Base-by-base conservation (phyloP, 768 basidiomycete genomes). In the Botryobasidium botryosum region DNA sequence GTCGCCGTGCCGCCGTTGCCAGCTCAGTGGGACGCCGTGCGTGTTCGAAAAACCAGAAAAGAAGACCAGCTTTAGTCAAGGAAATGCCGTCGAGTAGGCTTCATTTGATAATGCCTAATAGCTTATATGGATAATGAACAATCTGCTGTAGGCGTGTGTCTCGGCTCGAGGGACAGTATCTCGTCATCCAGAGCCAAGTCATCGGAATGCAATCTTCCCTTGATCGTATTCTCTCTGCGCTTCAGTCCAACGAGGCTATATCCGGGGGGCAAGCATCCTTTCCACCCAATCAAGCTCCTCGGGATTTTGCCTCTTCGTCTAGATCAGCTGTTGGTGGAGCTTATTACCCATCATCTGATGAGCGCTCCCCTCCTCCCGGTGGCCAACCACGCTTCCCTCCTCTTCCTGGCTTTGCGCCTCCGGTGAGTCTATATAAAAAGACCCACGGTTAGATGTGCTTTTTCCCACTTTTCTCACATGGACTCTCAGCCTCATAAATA, bases 111-210 rank as follows among this genome's bases (percentile, higher is more conserved):
- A 17, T n/a, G 29, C 21, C 35, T n/a, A n/a, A 36, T 26, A 25
- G 13, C 18, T 17, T n/a, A 21, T 45, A 6, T 45, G 38, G 24
- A 18, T 39, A 15, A 23, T 23, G n/a, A 13, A 18, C 18, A 20
- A 35, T 29, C 39, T 27, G n/a, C 17, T 27, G 24, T 47, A 86
- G 85, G 57, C 79, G 84, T 49, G 68, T 86, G 31, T 79, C 81
- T 43, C 75, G 82, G 45, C 74, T 88, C 50, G 85, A 87, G 60
- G 79, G 80, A 52, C 83, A 87, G 59, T 87, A 85, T 57, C 56
- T 88, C 59, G 81, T 85, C 52, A 82, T 88, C 74, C 83, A 88
- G 59, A 84, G 82, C 62, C 85, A 87, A 59, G 86, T 88, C 81
- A 87, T 88, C 53, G 85, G 85, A 54, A 83, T 88, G 79, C 86